Evolutionary conservation across 768 basidiomycete genomes (phyloP).

Genomic region (Neoboletus subvelutipes): DNA sequence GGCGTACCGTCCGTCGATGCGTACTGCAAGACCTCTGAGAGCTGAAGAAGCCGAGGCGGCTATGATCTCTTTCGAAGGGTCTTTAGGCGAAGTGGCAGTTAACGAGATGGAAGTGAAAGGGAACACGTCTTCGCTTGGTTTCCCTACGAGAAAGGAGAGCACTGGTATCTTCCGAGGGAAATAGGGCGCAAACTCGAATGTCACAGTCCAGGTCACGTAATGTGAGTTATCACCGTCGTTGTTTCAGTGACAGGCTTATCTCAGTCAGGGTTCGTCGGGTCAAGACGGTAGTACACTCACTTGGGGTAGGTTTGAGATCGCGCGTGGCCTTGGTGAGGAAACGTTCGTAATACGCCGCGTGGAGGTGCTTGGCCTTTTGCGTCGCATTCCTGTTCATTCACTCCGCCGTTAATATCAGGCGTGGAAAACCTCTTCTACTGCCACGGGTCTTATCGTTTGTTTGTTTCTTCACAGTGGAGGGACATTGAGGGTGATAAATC

Average conservation of each 20-base stretch:
- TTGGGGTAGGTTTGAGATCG: constrained; percentile 54
- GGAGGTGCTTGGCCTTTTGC: constrained; percentile 30
- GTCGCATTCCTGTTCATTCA: background rate
- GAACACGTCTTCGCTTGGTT: constrained; percentile 80
- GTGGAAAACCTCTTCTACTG: background rate
- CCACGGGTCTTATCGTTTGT: background rate
- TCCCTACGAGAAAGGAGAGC: constrained; percentile 72
- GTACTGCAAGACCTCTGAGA: constrained; percentile 68
- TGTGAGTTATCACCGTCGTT: background rate
- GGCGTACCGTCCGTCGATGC: constrained; percentile 62
- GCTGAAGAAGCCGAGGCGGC: constrained; percentile 42
- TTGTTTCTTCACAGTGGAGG: constrained; percentile 1
- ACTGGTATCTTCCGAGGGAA: constrained; percentile 66
- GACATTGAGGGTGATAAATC: background rate
- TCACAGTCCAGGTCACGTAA: background rate
- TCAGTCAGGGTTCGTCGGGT: background rate
- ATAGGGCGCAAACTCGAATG: constrained; percentile 55
- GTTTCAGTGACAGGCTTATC: background rate
- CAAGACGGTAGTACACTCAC: constrained; percentile 35
- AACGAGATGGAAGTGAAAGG: constrained; percentile 77
- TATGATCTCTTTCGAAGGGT: constrained; percentile 41
- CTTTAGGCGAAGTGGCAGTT: constrained; percentile 46
- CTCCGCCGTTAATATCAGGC: background rate
- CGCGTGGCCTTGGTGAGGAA: constrained; percentile 61
- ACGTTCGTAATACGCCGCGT: constrained; percentile 48